A percentile compares a stretch with the other conserved stretches of the same genome.
These are phyloP conservation scores for Talaromyces sp. DNA, from an alignment of 2,329 filamentous ascomycete genomes.

Conservation along the genomic window DNA sequence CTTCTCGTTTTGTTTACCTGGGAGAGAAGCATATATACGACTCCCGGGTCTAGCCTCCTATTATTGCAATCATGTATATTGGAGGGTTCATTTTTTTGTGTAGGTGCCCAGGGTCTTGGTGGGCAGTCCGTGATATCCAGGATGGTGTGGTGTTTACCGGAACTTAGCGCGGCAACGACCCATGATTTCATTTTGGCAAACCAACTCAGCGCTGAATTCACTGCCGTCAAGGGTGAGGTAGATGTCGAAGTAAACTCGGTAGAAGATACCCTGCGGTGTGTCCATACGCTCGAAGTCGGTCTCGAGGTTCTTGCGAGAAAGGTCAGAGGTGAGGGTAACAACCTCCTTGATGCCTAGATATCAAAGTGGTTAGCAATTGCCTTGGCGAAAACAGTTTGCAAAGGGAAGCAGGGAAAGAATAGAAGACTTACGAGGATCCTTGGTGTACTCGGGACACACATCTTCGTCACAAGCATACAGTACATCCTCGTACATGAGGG, in stretches of 20 bases:
- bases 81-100: not conserved
- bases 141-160: slow-evolving; percentile 50
- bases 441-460: slow-evolving; percentile 97
- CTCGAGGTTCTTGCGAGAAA: slow-evolving; percentile 96
- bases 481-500: slow-evolving; percentile 99
- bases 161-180: slow-evolving; percentile 92
- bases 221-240: slow-evolving; percentile 95
- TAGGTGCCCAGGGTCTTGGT: not conserved
- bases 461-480: slow-evolving; percentile 97
- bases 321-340: slow-evolving; percentile 92
- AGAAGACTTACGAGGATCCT: slow-evolving; percentile 86
- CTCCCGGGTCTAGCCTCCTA: not conserved
- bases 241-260: slow-evolving; percentile 70
- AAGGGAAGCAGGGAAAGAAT: not conserved
- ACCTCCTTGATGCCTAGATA: slow-evolving; percentile 92
- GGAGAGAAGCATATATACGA: slow-evolving; percentile 2
- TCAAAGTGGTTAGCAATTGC: not conserved
- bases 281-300: slow-evolving; percentile 99
- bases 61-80: not conserved
- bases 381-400: no score
- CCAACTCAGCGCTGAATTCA: slow-evolving; percentile 96
- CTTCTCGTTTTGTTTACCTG: not conserved
- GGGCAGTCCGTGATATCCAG: not conserved
- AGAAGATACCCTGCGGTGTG: slow-evolving; percentile 94
- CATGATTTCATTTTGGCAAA: slow-evolving; percentile 99